A percentile compares a stretch with the other conserved stretches of the same genome.
These are phyloP conservation scores for Glycine tomentella DNA, from an alignment of 306 rosid genomes.

Conservation along the genomic window DNA sequence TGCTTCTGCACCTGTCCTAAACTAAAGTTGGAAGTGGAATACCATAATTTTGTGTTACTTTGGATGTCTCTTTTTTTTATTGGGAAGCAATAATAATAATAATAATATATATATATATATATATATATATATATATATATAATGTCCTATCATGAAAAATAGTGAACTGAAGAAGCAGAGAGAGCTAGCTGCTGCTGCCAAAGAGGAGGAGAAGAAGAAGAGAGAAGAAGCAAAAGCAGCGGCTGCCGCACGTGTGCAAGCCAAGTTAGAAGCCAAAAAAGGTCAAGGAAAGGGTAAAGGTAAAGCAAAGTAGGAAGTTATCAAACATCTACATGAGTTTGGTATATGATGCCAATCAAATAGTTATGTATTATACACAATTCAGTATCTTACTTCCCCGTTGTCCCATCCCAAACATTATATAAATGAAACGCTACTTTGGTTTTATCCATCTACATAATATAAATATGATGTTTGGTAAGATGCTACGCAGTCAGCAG, in stretches of 20 bases:
- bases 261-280: constrained; percentile 89
- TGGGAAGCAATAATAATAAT: neutral
- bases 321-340: constrained; percentile 21
- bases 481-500: neutral
- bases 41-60: neutral
- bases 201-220: constrained; percentile 90
- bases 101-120: neutral
- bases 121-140: neutral
- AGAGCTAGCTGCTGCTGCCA: constrained; percentile 81
- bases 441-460: too few species aligned
- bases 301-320: constrained; percentile 66
- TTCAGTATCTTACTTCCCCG: constrained; percentile 12
- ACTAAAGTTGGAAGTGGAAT: too few species aligned
- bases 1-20: neutral
- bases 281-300: constrained; percentile 93
- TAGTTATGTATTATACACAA: neutral
- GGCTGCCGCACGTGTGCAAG: constrained; percentile 91
- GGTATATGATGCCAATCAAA: neutral
- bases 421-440: neutral
- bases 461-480: neutral
- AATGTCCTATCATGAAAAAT: constrained; percentile 36
- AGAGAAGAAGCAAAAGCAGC: constrained; percentile 96
- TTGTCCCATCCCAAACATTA: neutral
- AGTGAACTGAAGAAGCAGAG: constrained; percentile 97
- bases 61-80: neutral